These are phyloP conservation scores for Solanum megistacrolobum DNA, from an alignment of 257 asterid genomes.

Conservation along the genomic window DNA sequence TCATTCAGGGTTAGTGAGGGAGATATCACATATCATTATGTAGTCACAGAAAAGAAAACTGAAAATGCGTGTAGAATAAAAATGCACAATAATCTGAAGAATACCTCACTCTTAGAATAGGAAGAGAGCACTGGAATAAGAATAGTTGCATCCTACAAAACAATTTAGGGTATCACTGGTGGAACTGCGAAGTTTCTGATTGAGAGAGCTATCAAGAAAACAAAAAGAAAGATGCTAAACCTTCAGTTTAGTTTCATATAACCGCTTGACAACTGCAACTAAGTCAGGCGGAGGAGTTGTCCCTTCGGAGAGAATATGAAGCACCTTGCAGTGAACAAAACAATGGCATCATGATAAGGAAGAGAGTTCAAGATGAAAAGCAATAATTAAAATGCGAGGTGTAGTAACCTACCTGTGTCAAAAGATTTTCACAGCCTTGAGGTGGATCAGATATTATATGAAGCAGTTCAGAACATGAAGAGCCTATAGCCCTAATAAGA, in stretches of 20 bases:
- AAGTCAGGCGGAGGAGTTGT: constrained; percentile 68
- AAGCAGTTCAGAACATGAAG: constrained; percentile 65
- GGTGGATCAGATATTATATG: constrained; percentile 84
- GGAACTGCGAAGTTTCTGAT: constrained; percentile 1
- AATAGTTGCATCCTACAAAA: constrained; percentile 84
- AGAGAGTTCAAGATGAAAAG: constrained; percentile 10
- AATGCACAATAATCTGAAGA: background rate
- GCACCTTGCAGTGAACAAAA: constrained; percentile 47
- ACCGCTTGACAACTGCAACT: constrained; percentile 62
- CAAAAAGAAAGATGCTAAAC: constrained; percentile 17
- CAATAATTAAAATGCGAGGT: background rate
- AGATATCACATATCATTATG: background rate
- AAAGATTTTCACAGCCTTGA: constrained; percentile 76
- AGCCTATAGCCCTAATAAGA: constrained; percentile 65
- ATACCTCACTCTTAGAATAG: constrained; percentile 87
- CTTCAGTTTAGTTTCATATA: constrained; percentile 85
- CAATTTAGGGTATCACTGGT: constrained; percentile 1
- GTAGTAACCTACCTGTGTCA: constrained; percentile 52
- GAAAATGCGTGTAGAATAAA: background rate
- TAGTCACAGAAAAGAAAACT: background rate
- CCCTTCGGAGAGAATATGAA: constrained; percentile 73
- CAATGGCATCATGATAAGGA: constrained; percentile 9
- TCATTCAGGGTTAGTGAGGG: background rate
- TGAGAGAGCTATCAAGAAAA: background rate
- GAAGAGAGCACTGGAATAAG: constrained; percentile 88